These are phyloP conservation scores for Mortierella claussenii DNA, from an alignment of 192 early-diverging fungal genomes.

Conservation along the genomic window DNA sequence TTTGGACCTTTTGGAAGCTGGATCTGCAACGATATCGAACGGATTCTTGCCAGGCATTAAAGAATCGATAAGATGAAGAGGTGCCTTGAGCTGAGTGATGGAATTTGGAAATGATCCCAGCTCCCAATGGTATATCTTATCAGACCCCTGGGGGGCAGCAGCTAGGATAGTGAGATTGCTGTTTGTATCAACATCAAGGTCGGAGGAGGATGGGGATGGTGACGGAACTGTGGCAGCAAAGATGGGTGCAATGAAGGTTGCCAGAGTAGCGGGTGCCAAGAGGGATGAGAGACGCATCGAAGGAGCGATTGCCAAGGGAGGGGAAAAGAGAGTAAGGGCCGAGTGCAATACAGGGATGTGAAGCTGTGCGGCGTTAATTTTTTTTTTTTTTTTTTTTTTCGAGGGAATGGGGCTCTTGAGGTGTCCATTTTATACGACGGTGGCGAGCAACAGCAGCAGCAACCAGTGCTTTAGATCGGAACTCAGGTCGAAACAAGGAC, in stretches of 20 bases:
- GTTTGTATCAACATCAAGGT: background rate
- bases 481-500: too few species aligned
- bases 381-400: too few species aligned
- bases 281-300: background rate
- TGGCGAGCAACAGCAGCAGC: too few species aligned
- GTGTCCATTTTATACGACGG: too few species aligned
- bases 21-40: conserved; percentile 32
- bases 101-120: conserved; percentile 8
- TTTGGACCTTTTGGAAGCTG: background rate
- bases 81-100: conserved; percentile 5
- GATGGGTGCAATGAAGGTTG: background rate
- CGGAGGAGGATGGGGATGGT: background rate
- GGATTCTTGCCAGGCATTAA: conserved; percentile 11
- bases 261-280: background rate
- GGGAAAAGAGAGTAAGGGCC: too few species aligned
- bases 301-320: too few species aligned
- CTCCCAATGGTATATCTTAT: conserved; percentile 20
- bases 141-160: background rate
- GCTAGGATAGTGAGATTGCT: background rate
- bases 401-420: too few species aligned
- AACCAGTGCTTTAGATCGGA: too few species aligned
- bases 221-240: background rate
- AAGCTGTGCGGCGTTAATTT: too few species aligned
- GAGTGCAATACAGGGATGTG: too few species aligned
- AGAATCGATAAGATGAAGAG: background rate